These are phyloP conservation scores for Malus sylvestris DNA, from an alignment of 306 rosid species.

Conservation along the genomic window DNA sequence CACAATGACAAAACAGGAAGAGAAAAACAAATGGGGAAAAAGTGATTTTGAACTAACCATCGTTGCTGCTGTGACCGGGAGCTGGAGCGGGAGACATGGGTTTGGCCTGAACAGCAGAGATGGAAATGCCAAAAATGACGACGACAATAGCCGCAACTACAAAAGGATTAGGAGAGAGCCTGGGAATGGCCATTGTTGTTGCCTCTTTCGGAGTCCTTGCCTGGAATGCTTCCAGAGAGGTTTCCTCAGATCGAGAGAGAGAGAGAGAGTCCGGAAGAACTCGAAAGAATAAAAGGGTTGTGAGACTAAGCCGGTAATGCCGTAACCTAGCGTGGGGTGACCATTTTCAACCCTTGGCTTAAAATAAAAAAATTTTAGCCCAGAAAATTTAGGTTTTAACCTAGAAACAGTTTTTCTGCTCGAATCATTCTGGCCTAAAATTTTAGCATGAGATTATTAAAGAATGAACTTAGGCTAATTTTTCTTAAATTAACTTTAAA, in stretches of 20 bases:
- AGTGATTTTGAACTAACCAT: conserved; percentile 35
- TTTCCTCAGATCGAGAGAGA: not conserved
- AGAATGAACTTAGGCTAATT: too few relatives aligned
- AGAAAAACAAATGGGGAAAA: too few relatives aligned
- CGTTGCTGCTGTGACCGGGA: conserved; percentile 23
- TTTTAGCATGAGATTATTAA: too few relatives aligned
- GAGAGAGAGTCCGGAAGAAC: not conserved
- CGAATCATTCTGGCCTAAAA: too few relatives aligned
- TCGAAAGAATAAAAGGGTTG: not conserved
- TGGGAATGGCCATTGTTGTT: conserved; percentile 30
- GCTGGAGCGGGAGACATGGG: conserved; percentile 45
- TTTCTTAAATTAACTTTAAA: too few relatives aligned
- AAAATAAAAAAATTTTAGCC: too few relatives aligned
- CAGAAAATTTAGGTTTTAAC: too few relatives aligned
- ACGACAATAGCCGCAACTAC: conserved; percentile 30
- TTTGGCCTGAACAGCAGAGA: conserved; percentile 46
- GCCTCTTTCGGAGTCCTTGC: not conserved
- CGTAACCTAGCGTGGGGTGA: too few relatives aligned
- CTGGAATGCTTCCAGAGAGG: not conserved
- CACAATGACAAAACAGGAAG: too few relatives aligned
- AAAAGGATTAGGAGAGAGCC: not conserved
- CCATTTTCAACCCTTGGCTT: too few relatives aligned
- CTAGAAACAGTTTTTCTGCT: too few relatives aligned
- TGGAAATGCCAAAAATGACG: conserved; percentile 31
- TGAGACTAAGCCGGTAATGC: not conserved